Percentiles rank a stretch among this genome's conserved stretches.
Conservation (phyloP, 805 yeast species). For the Dipodascus albidus region DNA sequence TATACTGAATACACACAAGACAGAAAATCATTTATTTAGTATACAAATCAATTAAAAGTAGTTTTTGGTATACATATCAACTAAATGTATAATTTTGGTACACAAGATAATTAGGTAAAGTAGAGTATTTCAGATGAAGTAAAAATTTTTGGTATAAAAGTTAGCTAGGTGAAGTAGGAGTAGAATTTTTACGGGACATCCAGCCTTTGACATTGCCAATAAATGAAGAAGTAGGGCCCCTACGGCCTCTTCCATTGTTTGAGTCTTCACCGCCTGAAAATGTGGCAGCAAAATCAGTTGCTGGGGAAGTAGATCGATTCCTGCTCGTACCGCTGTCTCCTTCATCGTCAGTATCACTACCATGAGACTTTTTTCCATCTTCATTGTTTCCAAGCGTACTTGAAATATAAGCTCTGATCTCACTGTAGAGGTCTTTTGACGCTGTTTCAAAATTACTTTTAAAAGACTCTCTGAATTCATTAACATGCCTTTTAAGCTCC, state of each 20-base stretch:
- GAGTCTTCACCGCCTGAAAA: slow-evolving; percentile 36
- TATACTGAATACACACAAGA: no score
- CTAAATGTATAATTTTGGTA: no score
- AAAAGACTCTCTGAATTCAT: slow-evolving; percentile 79
- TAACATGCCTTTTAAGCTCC: slow-evolving; percentile 83
- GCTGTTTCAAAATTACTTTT: slow-evolving; percentile 54
- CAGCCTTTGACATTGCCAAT: slow-evolving; percentile 25
- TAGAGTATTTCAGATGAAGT: no score
- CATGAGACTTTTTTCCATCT: slow-evolving; percentile 3
- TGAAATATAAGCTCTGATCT: slow-evolving; percentile 35
- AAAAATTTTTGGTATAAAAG: no score
- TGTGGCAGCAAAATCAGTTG: slow-evolving; percentile 45
- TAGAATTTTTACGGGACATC: slow-evolving; percentile 21
- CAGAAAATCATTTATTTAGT: no score
- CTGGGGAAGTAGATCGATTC: slow-evolving; percentile 4
- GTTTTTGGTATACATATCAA: no score
- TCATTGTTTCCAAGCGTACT: slow-evolving; percentile 13
- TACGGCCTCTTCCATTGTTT: slow-evolving; percentile 42
- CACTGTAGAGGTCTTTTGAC: slow-evolving; percentile 74
- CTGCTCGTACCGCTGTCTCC: slow-evolving; percentile 18
- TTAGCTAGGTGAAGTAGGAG: neutral
- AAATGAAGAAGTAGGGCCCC: slow-evolving; percentile 20
- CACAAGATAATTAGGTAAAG: no score
- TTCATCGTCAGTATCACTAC: slow-evolving; percentile 15
- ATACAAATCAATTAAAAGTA: no score